Conservation (phyloP, 345 rosid genomes). For the Arabidopsis suecica region DNA sequence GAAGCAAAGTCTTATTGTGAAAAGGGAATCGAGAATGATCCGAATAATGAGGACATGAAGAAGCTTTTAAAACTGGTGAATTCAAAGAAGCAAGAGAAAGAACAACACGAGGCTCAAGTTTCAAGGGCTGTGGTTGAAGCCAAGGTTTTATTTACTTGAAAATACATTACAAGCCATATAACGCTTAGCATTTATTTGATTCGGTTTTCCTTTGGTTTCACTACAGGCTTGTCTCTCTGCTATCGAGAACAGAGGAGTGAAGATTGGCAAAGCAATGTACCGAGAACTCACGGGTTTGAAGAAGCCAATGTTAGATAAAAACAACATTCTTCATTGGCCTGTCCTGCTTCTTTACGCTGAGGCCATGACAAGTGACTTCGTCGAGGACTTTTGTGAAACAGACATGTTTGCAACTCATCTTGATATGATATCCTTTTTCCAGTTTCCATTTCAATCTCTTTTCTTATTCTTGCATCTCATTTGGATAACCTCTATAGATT, state of each 20-base stretch:
- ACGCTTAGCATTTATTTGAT: not conserved
- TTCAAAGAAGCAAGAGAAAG: slow-evolving; percentile 63
- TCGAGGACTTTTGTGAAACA: slow-evolving; percentile 85
- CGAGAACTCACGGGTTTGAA: slow-evolving; percentile 75
- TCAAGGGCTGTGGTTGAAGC: slow-evolving; percentile 65
- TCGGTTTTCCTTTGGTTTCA: slow-evolving; percentile 2
- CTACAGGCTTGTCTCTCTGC: slow-evolving; percentile 72
- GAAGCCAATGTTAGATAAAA: slow-evolving; percentile 75
- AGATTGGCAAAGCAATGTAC: slow-evolving; percentile 78
- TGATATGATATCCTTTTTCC: slow-evolving; percentile 79
- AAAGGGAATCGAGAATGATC: slow-evolving; percentile 64
- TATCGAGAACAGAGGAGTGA: slow-evolving; percentile 66
- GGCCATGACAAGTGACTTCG: slow-evolving; percentile 89
- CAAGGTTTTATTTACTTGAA: slow-evolving; percentile 57
- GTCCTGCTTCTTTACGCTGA: slow-evolving; percentile 88
- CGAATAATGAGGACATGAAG: slow-evolving; percentile 70
- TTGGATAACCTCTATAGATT: not conserved
- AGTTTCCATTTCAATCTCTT: not conserved
- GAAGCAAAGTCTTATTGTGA: slow-evolving; percentile 65
- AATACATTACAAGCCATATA: not conserved
- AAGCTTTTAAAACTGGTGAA: slow-evolving; percentile 63
- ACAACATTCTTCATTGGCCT: slow-evolving; percentile 87
- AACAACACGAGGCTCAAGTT: slow-evolving; percentile 61
- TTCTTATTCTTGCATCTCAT: slow-evolving; percentile 16
- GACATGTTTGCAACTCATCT: slow-evolving; percentile 86